These are phyloP conservation scores for Dothistroma pini DNA, from an alignment of 2,329 filamentous ascomycete species.

Conservation along the genomic window DNA sequence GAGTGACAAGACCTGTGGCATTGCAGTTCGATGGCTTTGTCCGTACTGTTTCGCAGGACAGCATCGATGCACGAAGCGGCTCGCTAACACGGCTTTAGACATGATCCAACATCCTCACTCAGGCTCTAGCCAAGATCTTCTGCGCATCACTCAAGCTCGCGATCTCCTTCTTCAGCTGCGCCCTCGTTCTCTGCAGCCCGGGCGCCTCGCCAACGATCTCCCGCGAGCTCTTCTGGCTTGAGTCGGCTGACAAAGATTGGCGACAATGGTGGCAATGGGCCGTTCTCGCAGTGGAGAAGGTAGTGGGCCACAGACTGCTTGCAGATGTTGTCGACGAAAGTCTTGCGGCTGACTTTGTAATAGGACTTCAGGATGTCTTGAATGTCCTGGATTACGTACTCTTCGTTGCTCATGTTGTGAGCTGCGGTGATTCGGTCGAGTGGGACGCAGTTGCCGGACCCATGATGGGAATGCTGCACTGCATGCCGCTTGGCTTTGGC, in stretches of 20 bases:
- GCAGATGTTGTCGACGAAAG: conserved; percentile 62
- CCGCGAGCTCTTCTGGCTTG: conserved; percentile 47
- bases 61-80: conserved; percentile 30
- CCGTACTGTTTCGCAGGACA: neutral
- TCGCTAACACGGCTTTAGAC: too few species aligned
- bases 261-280: conserved; percentile 54
- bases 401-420: conserved; percentile 36
- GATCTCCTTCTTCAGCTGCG: conserved; percentile 46
- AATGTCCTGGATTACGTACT: conserved; percentile 49
- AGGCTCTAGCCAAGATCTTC: conserved; percentile 16
- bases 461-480: conserved; percentile 8
- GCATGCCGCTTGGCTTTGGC: too few species aligned
- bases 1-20: neutral
- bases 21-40: neutral
- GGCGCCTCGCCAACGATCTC: conserved; percentile 59
- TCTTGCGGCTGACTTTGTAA: conserved; percentile 58
- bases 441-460: conserved; percentile 14
- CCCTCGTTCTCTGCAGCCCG: conserved; percentile 40
- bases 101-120: neutral
- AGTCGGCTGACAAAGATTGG: conserved; percentile 51
- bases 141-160: conserved; percentile 28
- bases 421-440: conserved; percentile 23
- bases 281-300: conserved; percentile 49
- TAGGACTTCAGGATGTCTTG: conserved; percentile 60
- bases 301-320: conserved; percentile 56